phyloP scores from a whole-genome alignment of 805 yeast genomes.

The Kuraishia ogatae region DNA sequence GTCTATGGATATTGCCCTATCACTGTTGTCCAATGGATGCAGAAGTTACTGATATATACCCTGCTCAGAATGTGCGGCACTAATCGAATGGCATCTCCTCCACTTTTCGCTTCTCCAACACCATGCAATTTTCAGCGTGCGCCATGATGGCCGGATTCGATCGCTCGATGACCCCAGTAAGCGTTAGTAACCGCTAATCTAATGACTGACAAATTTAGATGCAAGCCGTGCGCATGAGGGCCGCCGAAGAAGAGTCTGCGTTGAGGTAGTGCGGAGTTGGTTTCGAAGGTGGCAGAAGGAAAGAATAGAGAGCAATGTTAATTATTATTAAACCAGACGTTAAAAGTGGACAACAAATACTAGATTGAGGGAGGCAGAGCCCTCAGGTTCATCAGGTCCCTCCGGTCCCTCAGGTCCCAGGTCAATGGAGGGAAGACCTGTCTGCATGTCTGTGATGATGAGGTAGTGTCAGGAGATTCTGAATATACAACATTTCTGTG shows the following conservation, averaged over 20 bases:
- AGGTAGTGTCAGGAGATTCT: too few relatives aligned
- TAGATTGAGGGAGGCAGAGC: too few relatives aligned
- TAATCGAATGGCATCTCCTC: background rate
- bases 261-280: background rate
- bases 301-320: background rate
- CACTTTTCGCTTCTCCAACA: background rate
- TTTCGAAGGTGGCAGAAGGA: background rate
- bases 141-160: background rate
- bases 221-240: background rate
- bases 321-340: too few relatives aligned
- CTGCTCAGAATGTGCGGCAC: background rate
- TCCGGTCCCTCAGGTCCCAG: too few relatives aligned
- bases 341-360: too few relatives aligned
- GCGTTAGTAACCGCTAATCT: background rate
- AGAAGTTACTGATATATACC: background rate
- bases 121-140: background rate
- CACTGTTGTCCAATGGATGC: background rate
- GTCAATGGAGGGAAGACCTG: too few relatives aligned
- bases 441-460: too few relatives aligned
- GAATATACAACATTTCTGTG: too few relatives aligned
- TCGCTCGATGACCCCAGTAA: background rate
- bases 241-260: background rate
- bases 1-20: background rate
- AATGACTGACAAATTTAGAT: background rate
- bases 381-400: too few relatives aligned